A percentile compares a stretch with the other conserved stretches of the same genome.
Conservation (phyloP, 2,329 filamentous ascomycete genomes). For the Arthrobotrys musiformis region DNA sequence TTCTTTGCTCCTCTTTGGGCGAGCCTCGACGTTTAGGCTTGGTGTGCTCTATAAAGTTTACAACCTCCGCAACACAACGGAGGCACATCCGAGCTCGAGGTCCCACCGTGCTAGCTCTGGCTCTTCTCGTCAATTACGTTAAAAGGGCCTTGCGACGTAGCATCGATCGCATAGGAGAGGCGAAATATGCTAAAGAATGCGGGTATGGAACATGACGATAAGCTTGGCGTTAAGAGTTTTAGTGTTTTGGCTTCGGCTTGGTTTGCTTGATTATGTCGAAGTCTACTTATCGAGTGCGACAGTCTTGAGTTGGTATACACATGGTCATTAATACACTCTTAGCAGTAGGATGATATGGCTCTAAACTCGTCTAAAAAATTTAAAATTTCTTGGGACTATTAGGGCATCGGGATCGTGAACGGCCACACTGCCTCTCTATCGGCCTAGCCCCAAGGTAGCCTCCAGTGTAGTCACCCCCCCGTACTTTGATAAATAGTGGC, state of each 20-base stretch:
- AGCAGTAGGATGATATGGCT: neutral
- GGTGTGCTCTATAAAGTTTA: neutral
- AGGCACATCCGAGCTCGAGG: neutral
- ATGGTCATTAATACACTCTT: neutral
- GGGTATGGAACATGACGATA: neutral
- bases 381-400: neutral
- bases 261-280: conserved; percentile 13
- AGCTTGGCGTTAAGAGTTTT: neutral
- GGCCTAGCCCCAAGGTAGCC: neutral
- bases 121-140: neutral
- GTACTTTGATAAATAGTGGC: conserved; percentile 2
- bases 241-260: conserved; percentile 6
- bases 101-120: too few relatives aligned
- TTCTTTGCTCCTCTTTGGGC: neutral
- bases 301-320: neutral
- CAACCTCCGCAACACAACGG: conserved; percentile 19
- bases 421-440: too few relatives aligned
- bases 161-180: conserved; percentile 9
- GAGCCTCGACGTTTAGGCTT: neutral
- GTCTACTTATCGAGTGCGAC: too few relatives aligned
- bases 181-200: neutral
- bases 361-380: neutral
- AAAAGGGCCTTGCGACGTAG: neutral
- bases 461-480: neutral
- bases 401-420: neutral